These are phyloP conservation scores for Rhodamnia argentea DNA, from an alignment of 345 rosid species.

Conservation along the genomic window DNA sequence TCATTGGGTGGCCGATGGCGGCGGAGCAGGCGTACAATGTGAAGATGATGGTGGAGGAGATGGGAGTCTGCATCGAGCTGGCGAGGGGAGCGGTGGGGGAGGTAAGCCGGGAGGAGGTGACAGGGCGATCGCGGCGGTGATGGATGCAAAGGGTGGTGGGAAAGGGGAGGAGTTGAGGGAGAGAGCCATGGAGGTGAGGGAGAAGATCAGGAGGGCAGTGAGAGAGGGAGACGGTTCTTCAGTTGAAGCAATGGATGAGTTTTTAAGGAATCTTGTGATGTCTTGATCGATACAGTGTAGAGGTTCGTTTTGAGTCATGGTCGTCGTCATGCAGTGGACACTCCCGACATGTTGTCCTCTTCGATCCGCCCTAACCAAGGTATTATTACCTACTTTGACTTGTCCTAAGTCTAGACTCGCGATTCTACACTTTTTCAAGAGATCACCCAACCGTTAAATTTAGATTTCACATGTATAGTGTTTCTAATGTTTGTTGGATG, in stretches of 20 bases:
- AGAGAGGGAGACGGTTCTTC: neutral
- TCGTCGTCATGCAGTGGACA: neutral
- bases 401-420: neutral
- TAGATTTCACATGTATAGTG: too few relatives aligned
- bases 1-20: slow-evolving; percentile 50
- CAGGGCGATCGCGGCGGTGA: neutral
- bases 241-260: neutral
- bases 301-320: neutral
- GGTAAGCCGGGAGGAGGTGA: neutral
- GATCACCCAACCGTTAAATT: neutral
- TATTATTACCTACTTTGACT: neutral
- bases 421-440: neutral
- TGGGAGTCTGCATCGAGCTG: slow-evolving; percentile 35
- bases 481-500: too few relatives aligned
- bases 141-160: neutral
- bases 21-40: slow-evolving; percentile 36
- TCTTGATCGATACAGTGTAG: neutral
- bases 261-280: neutral
- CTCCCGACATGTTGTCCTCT: neutral
- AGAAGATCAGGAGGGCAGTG: neutral
- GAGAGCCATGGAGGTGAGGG: neutral
- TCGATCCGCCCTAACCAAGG: neutral
- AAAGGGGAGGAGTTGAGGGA: neutral
- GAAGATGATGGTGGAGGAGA: slow-evolving; percentile 46
- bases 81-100: slow-evolving; percentile 13